Evolutionary conservation across 176 grass and related monocot genomes (phyloP), one percentile per base, ranked within the genome.

Genomic region (Zizania latifolia): DNA sequence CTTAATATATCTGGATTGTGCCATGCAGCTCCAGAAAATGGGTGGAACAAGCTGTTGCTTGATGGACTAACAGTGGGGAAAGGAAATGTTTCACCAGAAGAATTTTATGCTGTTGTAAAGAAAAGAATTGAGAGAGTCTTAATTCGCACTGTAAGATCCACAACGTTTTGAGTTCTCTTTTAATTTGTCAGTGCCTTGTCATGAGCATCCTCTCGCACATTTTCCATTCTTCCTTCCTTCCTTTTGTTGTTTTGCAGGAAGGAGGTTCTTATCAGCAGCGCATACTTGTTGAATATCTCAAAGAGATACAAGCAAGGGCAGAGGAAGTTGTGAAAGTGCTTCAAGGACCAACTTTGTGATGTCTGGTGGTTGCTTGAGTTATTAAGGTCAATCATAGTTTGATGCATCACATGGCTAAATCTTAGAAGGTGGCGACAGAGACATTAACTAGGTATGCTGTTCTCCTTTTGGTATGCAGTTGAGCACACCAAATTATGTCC

Each of bases 191-290:
- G 9, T 62, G 21, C 10, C 67, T 71, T 59, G 23, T 22, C 14
- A 8, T 74, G 13, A 43, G 33, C 63, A 43, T 62, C 33, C 62
- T 8, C 7, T 78, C 23, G 2, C 66, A 36, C 60, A 43, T 21
- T 56, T 67, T 66, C 72, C 13, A 15, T 51, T 21, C 19, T 3
- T 53, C 37, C 24, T 57, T 35, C 57, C 36, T 17, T 53, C 35
- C n/a, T 17, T 66, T 44, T 23, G 45, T 6, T 80, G 26, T 41
- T 82, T 34, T 11, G 45, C 72, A 98, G 95, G 95, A 98, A 81
- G 95, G 95, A 38, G 95, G 95, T 59, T 99, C 95, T 45, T 94
- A 99, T 56, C 79, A 90, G 59, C 95, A 94, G 62, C 89, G 86
- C 8, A 71, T 98, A 55, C 83, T 98, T 37, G 83, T 92, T 13